Conservation (phyloP, 1,284 basidiomycete genomes). For the Rhodotorula sp. region DNA sequence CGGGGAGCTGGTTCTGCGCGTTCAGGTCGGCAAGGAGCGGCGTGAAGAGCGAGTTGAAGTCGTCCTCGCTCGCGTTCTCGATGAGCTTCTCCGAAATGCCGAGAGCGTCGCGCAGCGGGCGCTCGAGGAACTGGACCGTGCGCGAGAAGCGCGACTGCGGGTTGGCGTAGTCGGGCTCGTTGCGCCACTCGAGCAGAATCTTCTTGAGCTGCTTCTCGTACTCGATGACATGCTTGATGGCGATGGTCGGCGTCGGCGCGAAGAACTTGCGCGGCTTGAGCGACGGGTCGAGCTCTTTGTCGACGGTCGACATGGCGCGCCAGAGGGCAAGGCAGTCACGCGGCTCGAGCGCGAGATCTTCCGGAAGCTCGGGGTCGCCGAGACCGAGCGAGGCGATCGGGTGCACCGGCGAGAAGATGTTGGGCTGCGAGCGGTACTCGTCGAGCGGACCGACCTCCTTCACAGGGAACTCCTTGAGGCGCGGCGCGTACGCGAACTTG, state of each 20-base stretch:
- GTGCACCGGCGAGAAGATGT: slow-evolving; percentile 58
- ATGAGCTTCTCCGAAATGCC: slow-evolving; percentile 49
- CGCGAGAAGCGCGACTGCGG: slow-evolving; percentile 51
- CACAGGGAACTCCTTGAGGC: slow-evolving; percentile 24
- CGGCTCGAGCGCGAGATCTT: slow-evolving; percentile 65
- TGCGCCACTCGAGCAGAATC: slow-evolving; percentile 54
- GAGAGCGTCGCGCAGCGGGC: slow-evolving; percentile 34
- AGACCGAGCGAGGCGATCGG: slow-evolving; percentile 62
- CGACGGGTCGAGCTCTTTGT: slow-evolving; percentile 47
- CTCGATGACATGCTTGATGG: slow-evolving; percentile 60
- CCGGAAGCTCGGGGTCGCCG: slow-evolving; percentile 58
- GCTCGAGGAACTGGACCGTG: slow-evolving; percentile 54
- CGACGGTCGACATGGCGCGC: slow-evolving; percentile 51
- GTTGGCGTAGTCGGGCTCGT: slow-evolving; percentile 52
- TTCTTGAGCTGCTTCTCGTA: slow-evolving; percentile 62
- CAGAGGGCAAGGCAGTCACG: slow-evolving; percentile 61
- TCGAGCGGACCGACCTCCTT: slow-evolving; percentile 38
- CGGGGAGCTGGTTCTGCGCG: slow-evolving; percentile 56
- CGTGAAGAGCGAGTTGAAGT: slow-evolving; percentile 49
- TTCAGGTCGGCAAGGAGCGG: slow-evolving; percentile 59
- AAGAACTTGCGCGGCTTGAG: slow-evolving; percentile 60
- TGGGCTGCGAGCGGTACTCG: slow-evolving; percentile 34
- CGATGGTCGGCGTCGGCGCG: slow-evolving; percentile 51
- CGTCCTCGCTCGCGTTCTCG: slow-evolving; percentile 48
- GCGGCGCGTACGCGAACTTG: slow-evolving; percentile 61